phyloP scores from a whole-genome alignment of 106 monocot genomes.

The Phalaenopsis equestris region DNA sequence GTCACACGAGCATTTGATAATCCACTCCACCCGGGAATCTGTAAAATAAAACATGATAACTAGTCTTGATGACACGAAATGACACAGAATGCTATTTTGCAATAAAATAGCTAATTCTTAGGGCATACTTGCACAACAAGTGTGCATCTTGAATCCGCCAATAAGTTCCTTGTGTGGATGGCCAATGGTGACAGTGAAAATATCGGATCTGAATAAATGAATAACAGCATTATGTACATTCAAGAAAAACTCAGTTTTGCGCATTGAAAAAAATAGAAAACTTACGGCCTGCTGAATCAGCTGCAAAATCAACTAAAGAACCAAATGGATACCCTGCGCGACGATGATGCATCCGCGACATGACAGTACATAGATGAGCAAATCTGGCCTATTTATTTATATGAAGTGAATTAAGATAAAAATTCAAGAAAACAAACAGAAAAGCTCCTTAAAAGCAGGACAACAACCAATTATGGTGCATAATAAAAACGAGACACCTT shows the following conservation, averaged over 20 bases:
- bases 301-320: constrained; percentile 90
- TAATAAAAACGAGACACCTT: neutral
- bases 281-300: constrained; percentile 88
- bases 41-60: neutral
- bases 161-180: constrained; percentile 88
- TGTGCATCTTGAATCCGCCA: constrained; percentile 90
- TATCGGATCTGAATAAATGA: constrained; percentile 64
- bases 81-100: neutral
- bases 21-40: constrained; percentile 99
- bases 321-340: constrained; percentile 94
- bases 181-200: constrained; percentile 92
- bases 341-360: constrained; percentile 93
- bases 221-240: neutral
- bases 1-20: constrained; percentile 98
- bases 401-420: neutral
- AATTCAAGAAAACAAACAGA: constrained; percentile 4
- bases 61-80: neutral
- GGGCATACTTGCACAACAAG: constrained; percentile 85
- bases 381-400: constrained; percentile 57
- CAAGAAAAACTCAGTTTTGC: neutral
- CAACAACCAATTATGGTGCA: neutral
- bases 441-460: neutral
- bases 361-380: constrained; percentile 88
- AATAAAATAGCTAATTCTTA: neutral
- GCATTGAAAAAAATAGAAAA: neutral